These are phyloP conservation scores for Laburnicola sp. DNA, from an alignment of 2,329 filamentous ascomycete species.

Conservation along the genomic window DNA sequence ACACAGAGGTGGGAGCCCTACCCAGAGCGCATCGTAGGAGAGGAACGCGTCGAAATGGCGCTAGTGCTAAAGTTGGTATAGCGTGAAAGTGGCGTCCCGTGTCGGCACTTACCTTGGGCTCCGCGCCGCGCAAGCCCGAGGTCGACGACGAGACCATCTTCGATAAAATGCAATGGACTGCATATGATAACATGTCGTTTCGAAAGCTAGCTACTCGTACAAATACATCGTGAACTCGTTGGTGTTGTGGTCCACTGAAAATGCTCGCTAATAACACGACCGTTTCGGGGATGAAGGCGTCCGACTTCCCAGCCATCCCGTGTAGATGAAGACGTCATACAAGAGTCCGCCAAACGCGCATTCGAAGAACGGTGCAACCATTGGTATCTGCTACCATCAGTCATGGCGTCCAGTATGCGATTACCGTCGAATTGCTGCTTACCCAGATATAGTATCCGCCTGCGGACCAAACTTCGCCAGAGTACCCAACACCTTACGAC, in stretches of 20 bases:
- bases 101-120: not conserved
- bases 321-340: constrained; percentile 58
- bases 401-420: not conserved
- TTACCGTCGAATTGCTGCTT: constrained; percentile 21
- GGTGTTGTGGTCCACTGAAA: not conserved
- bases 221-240: not conserved
- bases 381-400: constrained; percentile 60
- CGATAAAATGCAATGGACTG: too few species aligned
- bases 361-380: constrained; percentile 71
- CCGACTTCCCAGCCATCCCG: constrained; percentile 47
- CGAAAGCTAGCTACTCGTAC: not conserved
- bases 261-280: constrained; percentile 5
- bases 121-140: too few species aligned
- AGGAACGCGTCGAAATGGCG: not conserved
- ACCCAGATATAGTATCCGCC: constrained; percentile 76
- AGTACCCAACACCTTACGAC: constrained; percentile 69
- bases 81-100: not conserved
- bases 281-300: not conserved
- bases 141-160: too few species aligned
- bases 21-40: not conserved
- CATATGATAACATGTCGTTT: too few species aligned
- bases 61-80: not conserved
- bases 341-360: constrained; percentile 36
- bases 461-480: constrained; percentile 67
- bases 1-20: constrained; percentile 29